Conservation (phyloP, 345 rosid genomes). For the Turritis glabra region DNA sequence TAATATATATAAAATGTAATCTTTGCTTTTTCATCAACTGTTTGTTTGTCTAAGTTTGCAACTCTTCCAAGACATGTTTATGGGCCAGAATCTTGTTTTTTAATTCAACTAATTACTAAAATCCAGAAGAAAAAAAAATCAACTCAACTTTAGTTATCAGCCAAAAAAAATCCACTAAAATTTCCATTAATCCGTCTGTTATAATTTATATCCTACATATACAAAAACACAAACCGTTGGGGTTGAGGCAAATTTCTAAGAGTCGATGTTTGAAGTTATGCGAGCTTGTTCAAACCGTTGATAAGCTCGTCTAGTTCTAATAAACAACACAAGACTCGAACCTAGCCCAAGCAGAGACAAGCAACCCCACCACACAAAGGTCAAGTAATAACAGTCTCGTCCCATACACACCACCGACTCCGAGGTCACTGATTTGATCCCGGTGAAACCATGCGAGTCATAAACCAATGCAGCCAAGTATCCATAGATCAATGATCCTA, state of each 20-base stretch:
- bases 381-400: conserved; percentile 66
- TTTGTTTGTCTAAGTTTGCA: too few relatives aligned
- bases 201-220: conserved; percentile 15
- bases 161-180: neutral
- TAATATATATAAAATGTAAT: too few relatives aligned
- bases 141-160: neutral
- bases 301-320: conserved; percentile 85
- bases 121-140: neutral
- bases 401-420: conserved; percentile 71
- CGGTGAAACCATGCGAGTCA: conserved; percentile 50
- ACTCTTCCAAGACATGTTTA: too few relatives aligned
- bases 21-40: too few relatives aligned
- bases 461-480: conserved; percentile 80
- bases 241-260: neutral
- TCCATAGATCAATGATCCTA: conserved; percentile 86
- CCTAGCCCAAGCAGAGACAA: conserved; percentile 68
- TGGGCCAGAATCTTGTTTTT: neutral
- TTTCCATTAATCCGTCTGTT: neutral
- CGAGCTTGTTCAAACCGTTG: conserved; percentile 70
- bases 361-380: conserved; percentile 93
- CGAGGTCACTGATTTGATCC: conserved; percentile 9
- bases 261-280: conserved; percentile 31
- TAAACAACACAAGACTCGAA: conserved; percentile 65
- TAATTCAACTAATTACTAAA: neutral
- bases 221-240: conserved; percentile 6